A percentile compares a stretch with the other conserved stretches of the same genome.
Evolutionary conservation across 2,329 filamentous ascomycete genomes (phyloP).

Genomic region (Curvularia sp.): DNA sequence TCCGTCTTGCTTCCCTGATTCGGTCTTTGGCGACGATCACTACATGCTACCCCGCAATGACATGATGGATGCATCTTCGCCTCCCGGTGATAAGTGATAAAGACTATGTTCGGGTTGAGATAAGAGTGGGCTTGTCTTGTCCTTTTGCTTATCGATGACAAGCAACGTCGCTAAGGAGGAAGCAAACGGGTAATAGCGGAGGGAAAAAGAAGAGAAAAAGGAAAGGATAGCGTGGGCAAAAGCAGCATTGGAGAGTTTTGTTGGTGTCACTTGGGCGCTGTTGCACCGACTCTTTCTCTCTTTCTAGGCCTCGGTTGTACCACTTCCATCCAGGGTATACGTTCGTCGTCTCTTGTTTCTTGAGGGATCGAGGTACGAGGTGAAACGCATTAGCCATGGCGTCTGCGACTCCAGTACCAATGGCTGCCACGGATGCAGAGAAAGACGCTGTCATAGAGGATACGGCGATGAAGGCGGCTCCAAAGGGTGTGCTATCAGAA

Average conservation of each 20-base stretch:
- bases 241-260: not conserved
- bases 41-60: not conserved
- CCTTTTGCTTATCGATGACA: not conserved
- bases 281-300: not conserved
- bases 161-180: not conserved
- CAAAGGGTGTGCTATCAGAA: conserved; percentile 30
- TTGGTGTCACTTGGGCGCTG: not conserved
- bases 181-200: not conserved
- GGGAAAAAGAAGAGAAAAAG: not conserved
- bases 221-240: not conserved
- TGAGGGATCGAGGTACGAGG: not conserved
- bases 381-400: conserved; percentile 4
- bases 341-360: not conserved
- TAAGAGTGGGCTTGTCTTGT: not conserved
- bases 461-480: conserved; percentile 8
- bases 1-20: not conserved
- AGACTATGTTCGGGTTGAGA: not conserved
- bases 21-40: not conserved
- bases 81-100: not conserved
- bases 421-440: conserved; percentile 18
- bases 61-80: not conserved
- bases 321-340: not conserved
- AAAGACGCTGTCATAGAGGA: conserved; percentile 24
- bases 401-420: conserved; percentile 2
- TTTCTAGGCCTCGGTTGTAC: not conserved